Base-by-base conservation (phyloP, 768 basidiomycete genomes). In the Termitomyces bulborhizus region DNA sequence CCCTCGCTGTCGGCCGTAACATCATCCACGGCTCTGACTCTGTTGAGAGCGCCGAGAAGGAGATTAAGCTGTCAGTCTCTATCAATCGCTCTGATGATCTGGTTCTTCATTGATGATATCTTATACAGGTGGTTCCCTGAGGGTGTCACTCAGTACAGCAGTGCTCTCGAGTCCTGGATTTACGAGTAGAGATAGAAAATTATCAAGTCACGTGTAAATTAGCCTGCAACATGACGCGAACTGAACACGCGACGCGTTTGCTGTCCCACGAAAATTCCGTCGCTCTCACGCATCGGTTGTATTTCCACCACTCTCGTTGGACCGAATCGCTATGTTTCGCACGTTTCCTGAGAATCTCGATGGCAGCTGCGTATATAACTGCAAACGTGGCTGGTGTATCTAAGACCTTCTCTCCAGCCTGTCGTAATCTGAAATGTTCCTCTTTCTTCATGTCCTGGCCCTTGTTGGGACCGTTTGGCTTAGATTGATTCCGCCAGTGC, bases 1-100 rank as follows among this genome's bases (percentile, higher is more conserved):
- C 86, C 64, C 87, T 98, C 64, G 91, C 93, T 63, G 88, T 94
- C 63, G 96, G 94, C 56, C 91, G 93, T 66, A 96, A 95, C 79
- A 88, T 93, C 71, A 90, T 88, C 77, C 91, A 94, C 68, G 91
- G 92, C 56, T 93, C 90, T 50, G 92, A 93, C 73, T 79, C 89
- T 52, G 88, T 93, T 61, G 91, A 92, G 72, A 90, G 69, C 63
- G 91, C 91, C 36, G 84, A 98, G 73, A 94, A 95, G 78, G 96
- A 99, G 76, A 98, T 99, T 65, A 76, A 75, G 42, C 84, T 99
- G 89, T 96, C 62, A 65, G 90, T 77, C 21, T 34, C 8, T 21
- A 44, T 40, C 50, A 34, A 24, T 54, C 29, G 6, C 51, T 16
- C 53, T n/a, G 21, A 53, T 48, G 42, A n/a, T 46, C 34, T 36